Conservation (phyloP, 371 early-diverging fungal species). For the Mucor saturninus region DNA sequence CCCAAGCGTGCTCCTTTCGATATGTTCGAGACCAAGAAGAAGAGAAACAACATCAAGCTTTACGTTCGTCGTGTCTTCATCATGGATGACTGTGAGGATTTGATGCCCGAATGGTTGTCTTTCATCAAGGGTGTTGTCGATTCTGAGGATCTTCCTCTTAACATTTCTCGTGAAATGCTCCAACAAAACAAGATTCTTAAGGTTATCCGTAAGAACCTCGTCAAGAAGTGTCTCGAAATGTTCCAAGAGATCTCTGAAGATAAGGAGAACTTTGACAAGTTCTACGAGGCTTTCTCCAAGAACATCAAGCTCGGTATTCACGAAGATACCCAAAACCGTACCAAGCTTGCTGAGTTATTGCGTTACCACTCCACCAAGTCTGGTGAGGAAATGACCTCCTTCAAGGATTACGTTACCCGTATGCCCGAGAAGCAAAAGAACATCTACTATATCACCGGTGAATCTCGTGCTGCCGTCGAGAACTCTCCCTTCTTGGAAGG, state of each 20-base stretch:
- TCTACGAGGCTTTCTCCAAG: conserved; percentile 75
- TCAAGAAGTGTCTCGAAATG: conserved; percentile 84
- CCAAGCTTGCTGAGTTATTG: conserved; percentile 75
- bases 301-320: conserved; percentile 81
- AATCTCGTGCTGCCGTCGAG: conserved; percentile 93
- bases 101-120: conserved; percentile 67
- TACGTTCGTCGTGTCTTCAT: conserved; percentile 90
- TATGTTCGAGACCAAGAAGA: conserved; percentile 66
- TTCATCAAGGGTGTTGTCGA: conserved; percentile 82
- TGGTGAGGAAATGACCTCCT: conserved; percentile 62
- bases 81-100: conserved; percentile 79
- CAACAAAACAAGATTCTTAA: conserved; percentile 82
- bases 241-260: conserved; percentile 72
- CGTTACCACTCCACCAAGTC: conserved; percentile 76
- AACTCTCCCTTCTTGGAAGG: conserved; percentile 98
- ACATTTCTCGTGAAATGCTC: conserved; percentile 89
- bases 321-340: conserved; percentile 69
- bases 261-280: conserved; percentile 72
- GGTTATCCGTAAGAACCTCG: conserved; percentile 79
- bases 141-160: conserved; percentile 87
- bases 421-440: conserved; percentile 85
- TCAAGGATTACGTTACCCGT: conserved; percentile 82
- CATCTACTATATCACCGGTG: conserved; percentile 99
- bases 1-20: conserved; percentile 76
- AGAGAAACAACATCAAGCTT: conserved; percentile 81